A percentile compares a stretch with the other conserved stretches of the same genome.
Evolutionary conservation across 2,329 filamentous ascomycete species (phyloP).

Genomic region (Magnaporthiopsis incrustans): DNA sequence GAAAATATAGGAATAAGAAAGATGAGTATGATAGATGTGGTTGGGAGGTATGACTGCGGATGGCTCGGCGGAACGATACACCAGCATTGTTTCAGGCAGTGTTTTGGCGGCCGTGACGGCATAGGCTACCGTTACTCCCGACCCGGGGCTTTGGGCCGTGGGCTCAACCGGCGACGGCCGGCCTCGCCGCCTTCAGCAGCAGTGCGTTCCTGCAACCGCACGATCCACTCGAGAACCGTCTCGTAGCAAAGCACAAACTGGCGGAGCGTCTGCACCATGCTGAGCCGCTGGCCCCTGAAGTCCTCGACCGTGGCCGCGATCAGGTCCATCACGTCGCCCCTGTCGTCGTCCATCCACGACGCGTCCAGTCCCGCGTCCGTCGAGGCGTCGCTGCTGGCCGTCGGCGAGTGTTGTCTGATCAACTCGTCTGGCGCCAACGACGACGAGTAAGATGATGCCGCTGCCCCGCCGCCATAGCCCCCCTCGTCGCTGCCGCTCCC

Average conservation of each 20-base stretch:
- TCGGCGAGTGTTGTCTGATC: slow-evolving; percentile 1
- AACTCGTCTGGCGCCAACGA: slow-evolving; percentile 9
- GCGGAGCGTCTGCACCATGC: slow-evolving; percentile 91
- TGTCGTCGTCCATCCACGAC: slow-evolving; percentile 61
- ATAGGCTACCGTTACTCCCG: neutral
- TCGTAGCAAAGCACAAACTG: slow-evolving; percentile 98
- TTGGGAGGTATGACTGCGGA: neutral
- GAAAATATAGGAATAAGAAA: too few relatives aligned
- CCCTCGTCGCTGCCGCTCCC: slow-evolving; percentile 6
- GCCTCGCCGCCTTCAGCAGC: neutral
- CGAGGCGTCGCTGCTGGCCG: slow-evolving; percentile 9
- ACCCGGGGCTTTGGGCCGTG: neutral
- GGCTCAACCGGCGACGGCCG: neutral
- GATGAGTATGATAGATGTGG: too few relatives aligned
- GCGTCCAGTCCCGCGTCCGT: slow-evolving; percentile 30
- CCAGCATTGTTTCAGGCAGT: neutral
- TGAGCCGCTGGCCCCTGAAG: slow-evolving; percentile 78
- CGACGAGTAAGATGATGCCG: slow-evolving; percentile 1
- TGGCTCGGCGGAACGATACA: too few relatives aligned
- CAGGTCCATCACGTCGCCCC: slow-evolving; percentile 65
- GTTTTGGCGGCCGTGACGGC: neutral
- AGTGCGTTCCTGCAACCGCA: slow-evolving; percentile 34
- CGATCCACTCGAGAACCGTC: slow-evolving; percentile 82
- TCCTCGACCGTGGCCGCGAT: slow-evolving; percentile 85
- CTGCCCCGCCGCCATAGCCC: neutral